Evolutionary conservation across 768 basidiomycete species (phyloP).

Genomic region (Mycena olivaceomarginata): DNA sequence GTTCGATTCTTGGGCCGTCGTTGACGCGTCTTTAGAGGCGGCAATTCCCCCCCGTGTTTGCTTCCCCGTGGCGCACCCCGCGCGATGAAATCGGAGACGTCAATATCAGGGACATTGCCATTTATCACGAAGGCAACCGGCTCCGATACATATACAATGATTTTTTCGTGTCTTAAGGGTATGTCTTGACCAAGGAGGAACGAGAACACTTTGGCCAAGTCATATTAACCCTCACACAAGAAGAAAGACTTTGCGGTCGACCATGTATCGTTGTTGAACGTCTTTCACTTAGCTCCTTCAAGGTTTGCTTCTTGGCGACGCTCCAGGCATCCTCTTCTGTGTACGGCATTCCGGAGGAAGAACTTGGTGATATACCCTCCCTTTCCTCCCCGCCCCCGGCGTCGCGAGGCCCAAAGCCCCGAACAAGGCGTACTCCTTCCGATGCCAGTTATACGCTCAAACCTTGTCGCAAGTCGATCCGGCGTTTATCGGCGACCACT

Average conservation of each 20-base stretch:
- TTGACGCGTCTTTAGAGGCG: too few relatives aligned
- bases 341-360: background rate
- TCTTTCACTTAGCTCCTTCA: background rate
- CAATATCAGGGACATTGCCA: too few relatives aligned
- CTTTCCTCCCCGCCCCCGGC: background rate
- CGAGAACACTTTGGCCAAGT: background rate
- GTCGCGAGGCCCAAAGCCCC: background rate
- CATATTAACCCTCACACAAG: too few relatives aligned
- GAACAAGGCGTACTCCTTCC: background rate
- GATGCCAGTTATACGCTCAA: conserved; percentile 12
- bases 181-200: background rate
- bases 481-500: background rate
- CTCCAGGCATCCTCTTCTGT: background rate
- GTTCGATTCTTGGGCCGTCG: too few relatives aligned
- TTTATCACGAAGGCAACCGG: too few relatives aligned
- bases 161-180: too few relatives aligned
- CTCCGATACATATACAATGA: too few relatives aligned
- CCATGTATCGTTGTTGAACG: conserved; percentile 26
- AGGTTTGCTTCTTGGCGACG: conserved; percentile 21
- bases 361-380: background rate
- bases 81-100: too few relatives aligned
- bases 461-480: background rate
- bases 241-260: background rate
- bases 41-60: too few relatives aligned
- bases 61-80: too few relatives aligned